phyloP scores from a whole-genome alignment of 306 rosid genomes.

The Ammopiptanthus mongolicus region DNA sequence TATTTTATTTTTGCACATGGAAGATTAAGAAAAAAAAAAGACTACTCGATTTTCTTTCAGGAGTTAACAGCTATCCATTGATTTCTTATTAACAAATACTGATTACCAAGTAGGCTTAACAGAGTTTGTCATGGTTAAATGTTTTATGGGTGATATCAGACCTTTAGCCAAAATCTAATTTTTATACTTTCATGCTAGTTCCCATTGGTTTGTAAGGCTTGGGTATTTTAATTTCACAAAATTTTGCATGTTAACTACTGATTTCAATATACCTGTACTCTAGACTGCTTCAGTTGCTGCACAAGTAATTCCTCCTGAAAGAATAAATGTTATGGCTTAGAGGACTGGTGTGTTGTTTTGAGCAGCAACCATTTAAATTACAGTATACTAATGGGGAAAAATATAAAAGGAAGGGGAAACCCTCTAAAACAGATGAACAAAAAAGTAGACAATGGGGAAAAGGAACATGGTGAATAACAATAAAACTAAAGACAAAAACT shows the following conservation, averaged over 20 bases:
- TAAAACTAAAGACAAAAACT: too few species aligned
- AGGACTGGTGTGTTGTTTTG: background rate
- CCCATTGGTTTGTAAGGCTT: background rate
- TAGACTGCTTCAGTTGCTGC: conserved; percentile 85
- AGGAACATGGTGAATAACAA: background rate
- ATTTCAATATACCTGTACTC: conserved; percentile 56
- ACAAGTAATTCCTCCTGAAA: conserved; percentile 79
- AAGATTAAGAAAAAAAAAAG: background rate
- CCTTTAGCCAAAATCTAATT: background rate
- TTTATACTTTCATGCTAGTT: background rate
- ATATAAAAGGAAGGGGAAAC: background rate
- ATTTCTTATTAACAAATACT: background rate
- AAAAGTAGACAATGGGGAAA: background rate
- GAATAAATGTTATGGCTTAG: conserved; percentile 22
- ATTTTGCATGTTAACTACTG: background rate
- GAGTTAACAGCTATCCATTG: background rate
- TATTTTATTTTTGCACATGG: background rate
- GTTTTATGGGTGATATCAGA: background rate
- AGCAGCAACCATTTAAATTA: background rate
- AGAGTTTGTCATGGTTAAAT: background rate
- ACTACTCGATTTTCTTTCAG: background rate
- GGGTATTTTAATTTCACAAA: background rate
- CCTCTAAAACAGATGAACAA: background rate
- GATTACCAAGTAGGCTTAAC: background rate
- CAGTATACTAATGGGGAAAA: background rate